Conservation (phyloP, 2,329 filamentous ascomycete genomes). For the Cordyceps pruinosa region DNA sequence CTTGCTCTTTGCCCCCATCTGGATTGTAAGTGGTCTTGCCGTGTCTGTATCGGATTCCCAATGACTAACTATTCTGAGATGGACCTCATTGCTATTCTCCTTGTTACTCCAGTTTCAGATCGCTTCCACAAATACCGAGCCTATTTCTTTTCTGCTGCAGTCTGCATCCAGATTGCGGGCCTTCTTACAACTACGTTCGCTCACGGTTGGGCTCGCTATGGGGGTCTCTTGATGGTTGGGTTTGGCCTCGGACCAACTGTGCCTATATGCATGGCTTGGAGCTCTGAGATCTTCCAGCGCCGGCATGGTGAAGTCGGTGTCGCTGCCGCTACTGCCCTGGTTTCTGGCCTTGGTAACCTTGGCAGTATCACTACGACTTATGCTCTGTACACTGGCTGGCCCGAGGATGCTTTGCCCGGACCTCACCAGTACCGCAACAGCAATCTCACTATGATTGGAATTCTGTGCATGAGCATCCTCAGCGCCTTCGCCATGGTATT, state of each 20-base stretch:
- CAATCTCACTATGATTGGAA: slow-evolving; percentile 84
- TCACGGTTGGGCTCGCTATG: slow-evolving; percentile 77
- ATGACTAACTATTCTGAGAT: slow-evolving; percentile 42
- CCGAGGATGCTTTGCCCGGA: slow-evolving; percentile 62
- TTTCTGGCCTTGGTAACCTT: slow-evolving; percentile 80
- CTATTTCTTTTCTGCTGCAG: slow-evolving; percentile 71
- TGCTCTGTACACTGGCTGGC: slow-evolving; percentile 82
- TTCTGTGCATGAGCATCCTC: slow-evolving; percentile 69
- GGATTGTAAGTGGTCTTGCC: slow-evolving; percentile 58
- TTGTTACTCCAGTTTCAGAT: slow-evolving; percentile 80
- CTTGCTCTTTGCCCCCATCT: slow-evolving; percentile 82
- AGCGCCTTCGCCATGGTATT: slow-evolving; percentile 63
- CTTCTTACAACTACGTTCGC: slow-evolving; percentile 75
- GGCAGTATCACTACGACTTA: slow-evolving; percentile 85
- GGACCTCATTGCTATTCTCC: slow-evolving; percentile 80
- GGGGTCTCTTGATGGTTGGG: slow-evolving; percentile 80
- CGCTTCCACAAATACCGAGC: slow-evolving; percentile 76
- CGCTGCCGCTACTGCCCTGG: slow-evolving; percentile 75
- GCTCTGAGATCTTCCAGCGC: slow-evolving; percentile 80
- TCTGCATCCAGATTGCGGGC: slow-evolving; percentile 72
- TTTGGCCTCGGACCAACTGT: slow-evolving; percentile 88
- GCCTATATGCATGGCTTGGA: slow-evolving; percentile 92
- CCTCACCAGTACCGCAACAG: slow-evolving; percentile 70
- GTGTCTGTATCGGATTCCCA: not conserved
- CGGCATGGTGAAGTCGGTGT: slow-evolving; percentile 88